Percentiles rank a stretch among this genome's conserved stretches.
phyloP scores from a whole-genome alignment of 306 rosid species.

The Rosa lucieae region DNA sequence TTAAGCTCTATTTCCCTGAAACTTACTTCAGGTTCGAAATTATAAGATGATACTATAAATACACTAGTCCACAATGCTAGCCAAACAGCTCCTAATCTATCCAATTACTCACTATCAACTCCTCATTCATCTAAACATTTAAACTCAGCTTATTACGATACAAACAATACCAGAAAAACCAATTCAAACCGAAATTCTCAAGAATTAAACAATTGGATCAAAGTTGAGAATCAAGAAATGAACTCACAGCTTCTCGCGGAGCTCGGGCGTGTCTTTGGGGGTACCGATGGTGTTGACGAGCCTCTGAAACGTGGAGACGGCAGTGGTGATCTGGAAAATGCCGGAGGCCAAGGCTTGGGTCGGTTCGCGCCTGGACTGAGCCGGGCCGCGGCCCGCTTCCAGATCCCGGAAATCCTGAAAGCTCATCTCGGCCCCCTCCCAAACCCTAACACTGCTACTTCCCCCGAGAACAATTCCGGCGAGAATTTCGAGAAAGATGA shows the following conservation, averaged over 20 bases:
- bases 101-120: not conserved
- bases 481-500: conserved; percentile 1
- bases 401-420: conserved; percentile 91
- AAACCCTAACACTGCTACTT: conserved; percentile 29
- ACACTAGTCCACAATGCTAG: not conserved
- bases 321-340: conserved; percentile 96
- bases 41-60: not conserved
- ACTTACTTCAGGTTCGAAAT: not conserved
- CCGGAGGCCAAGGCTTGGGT: conserved; percentile 96
- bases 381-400: conserved; percentile 70
- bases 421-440: conserved; percentile 51
- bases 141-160: conserved; percentile 1
- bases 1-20: not conserved
- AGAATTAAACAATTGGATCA: not conserved
- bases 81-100: conserved; percentile 1
- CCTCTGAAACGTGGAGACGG: conserved; percentile 92
- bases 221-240: not conserved
- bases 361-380: conserved; percentile 62
- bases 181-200: not conserved
- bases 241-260: conserved; percentile 91
- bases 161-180: not conserved
- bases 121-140: not conserved
- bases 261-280: conserved; percentile 91
- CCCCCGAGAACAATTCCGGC: conserved; percentile 28
- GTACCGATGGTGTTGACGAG: conserved; percentile 98